These are phyloP conservation scores for Irineochytrium annulatum DNA, from an alignment of 192 early-diverging fungal species.

Conservation along the genomic window DNA sequence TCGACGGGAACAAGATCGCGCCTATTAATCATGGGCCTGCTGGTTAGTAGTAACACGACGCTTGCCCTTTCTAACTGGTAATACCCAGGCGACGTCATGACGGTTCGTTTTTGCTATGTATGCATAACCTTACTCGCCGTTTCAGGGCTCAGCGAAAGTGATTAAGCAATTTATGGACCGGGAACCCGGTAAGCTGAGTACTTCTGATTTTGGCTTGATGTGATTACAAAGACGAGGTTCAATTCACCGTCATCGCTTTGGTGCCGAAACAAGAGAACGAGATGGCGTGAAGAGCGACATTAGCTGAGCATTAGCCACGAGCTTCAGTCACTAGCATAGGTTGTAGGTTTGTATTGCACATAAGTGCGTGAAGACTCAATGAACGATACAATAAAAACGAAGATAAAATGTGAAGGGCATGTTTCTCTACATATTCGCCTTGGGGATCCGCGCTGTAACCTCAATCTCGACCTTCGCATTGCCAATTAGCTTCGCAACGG, in stretches of 20 bases:
- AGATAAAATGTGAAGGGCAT: too few species aligned
- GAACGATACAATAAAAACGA: too few species aligned
- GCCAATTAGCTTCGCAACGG: slow-evolving; percentile 12
- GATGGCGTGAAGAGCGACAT: too few species aligned
- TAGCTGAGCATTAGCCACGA: too few species aligned
- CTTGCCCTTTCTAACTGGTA: not conserved
- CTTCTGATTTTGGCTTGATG: too few species aligned
- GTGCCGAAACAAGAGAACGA: too few species aligned
- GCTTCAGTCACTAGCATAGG: too few species aligned
- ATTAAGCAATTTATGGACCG: slow-evolving; percentile 63
- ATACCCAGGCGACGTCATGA: too few species aligned
- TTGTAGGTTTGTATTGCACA: too few species aligned
- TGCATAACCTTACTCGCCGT: not conserved
- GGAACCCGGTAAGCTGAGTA: slow-evolving; percentile 56
- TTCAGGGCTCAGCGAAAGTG: slow-evolving; percentile 49
- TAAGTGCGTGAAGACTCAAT: too few species aligned
- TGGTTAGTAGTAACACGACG: slow-evolving; percentile 48
- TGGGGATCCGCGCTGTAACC: slow-evolving; percentile 8
- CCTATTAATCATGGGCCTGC: slow-evolving; percentile 82
- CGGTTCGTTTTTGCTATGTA: not conserved
- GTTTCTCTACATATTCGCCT: not conserved
- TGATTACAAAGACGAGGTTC: too few species aligned
- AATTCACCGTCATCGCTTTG: too few species aligned
- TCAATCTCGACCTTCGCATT: slow-evolving; percentile 17
- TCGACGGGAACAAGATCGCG: slow-evolving; percentile 73